Conservation (phyloP, 768 basidiomycete genomes). For the Serendipita vermifera region DNA sequence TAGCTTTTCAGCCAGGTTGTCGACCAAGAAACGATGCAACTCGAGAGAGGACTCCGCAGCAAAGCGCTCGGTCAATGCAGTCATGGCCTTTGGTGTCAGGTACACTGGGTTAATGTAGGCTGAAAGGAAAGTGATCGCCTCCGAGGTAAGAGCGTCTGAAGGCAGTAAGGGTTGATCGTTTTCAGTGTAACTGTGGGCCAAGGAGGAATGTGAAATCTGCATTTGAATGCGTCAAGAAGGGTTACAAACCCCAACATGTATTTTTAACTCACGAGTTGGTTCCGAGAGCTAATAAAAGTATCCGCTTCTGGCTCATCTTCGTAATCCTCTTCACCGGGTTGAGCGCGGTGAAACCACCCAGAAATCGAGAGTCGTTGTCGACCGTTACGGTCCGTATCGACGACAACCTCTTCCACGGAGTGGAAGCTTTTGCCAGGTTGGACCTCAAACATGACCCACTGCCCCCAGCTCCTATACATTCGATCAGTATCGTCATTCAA, state of each 20-base stretch:
- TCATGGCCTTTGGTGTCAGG: conserved; percentile 68
- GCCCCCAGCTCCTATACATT: not conserved
- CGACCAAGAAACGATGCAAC: conserved; percentile 71
- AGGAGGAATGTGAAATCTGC: conserved; percentile 24
- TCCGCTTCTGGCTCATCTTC: conserved; percentile 34
- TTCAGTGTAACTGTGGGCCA: conserved; percentile 27
- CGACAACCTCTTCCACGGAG: conserved; percentile 93
- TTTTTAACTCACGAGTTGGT: conserved; percentile 73
- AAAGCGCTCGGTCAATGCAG: conserved; percentile 67
- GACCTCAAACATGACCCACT: conserved; percentile 45
- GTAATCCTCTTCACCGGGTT: conserved; percentile 85
- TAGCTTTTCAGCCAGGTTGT: conserved; percentile 53
- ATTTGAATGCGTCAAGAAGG: not conserved
- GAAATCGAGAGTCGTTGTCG: conserved; percentile 74
- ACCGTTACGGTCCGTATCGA: conserved; percentile 52
- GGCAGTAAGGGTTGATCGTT: conserved; percentile 36
- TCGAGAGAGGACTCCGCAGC: conserved; percentile 77
- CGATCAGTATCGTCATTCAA: too few relatives aligned
- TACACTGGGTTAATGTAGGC: conserved; percentile 85
- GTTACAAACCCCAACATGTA: too few relatives aligned
- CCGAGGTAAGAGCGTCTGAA: conserved; percentile 40
- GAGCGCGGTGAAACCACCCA: conserved; percentile 93
- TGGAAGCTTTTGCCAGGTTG: conserved; percentile 94
- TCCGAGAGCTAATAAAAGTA: conserved; percentile 56
- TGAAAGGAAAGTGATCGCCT: conserved; percentile 58